These are phyloP conservation scores for Nitzschia sp. DNA, from an alignment of 108 stramenopile genomes.

Conservation along the genomic window DNA sequence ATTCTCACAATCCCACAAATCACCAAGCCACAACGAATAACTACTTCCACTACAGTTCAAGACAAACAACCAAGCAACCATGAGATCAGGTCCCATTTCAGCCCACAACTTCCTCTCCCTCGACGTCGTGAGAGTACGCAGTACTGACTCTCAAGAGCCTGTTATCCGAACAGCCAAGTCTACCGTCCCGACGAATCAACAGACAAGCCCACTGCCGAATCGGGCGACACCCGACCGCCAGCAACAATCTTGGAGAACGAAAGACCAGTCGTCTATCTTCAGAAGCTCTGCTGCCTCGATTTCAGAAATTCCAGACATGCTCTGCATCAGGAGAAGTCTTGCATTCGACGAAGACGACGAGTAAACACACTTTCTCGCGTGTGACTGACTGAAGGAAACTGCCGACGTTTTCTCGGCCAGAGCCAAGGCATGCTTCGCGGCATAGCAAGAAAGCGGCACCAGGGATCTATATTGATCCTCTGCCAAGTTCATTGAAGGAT, in stretches of 20 bases:
- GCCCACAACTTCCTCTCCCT: background rate
- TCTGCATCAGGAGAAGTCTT: conserved; percentile 21
- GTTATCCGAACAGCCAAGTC: background rate
- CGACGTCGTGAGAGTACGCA: conserved; percentile 18
- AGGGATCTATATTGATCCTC: too few species aligned
- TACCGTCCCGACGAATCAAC: background rate
- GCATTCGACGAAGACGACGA: conserved; percentile 25
- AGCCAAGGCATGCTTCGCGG: too few species aligned
- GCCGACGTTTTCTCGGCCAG: too few species aligned
- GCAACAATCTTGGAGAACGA: conserved; percentile 18
- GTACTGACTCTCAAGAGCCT: conserved; percentile 17
- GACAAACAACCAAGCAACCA: background rate
- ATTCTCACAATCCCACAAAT: conserved; percentile 2
- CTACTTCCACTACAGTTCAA: too few species aligned
- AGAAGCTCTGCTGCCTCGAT: background rate
- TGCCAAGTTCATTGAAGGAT: too few species aligned
- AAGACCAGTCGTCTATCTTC: conserved; percentile 29
- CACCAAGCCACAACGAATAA: background rate
- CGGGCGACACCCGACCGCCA: conserved; percentile 6
- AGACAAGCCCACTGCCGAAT: background rate
- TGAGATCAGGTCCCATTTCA: conserved; percentile 5
- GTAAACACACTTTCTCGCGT: too few species aligned
- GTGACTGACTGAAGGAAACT: background rate
- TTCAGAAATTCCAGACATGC: conserved; percentile 17
- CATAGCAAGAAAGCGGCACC: too few species aligned